Percentiles rank a stretch among this genome's conserved stretches.
Conservation (phyloP, 2,329 filamentous ascomycete genomes). For the Aspergillus ibericus region DNA sequence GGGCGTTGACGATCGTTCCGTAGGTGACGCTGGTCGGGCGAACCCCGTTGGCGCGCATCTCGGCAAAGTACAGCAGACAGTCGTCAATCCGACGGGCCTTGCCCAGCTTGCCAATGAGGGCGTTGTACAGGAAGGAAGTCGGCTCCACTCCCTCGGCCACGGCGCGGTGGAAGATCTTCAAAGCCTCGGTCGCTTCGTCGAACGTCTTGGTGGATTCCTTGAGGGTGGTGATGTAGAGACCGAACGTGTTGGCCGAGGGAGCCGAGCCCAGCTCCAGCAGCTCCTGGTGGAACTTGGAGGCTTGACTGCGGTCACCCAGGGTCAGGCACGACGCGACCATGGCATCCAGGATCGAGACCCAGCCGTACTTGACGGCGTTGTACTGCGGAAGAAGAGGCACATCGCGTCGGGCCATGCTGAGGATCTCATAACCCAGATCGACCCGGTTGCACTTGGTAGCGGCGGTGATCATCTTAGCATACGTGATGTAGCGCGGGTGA, state of each 20-base stretch:
- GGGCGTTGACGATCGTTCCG: slow-evolving; percentile 94
- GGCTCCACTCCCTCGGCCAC: slow-evolving; percentile 93
- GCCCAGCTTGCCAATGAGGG: slow-evolving; percentile 94
- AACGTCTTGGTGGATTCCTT: slow-evolving; percentile 98
- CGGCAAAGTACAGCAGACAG: slow-evolving; percentile 95
- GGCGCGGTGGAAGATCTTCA: slow-evolving; percentile 95
- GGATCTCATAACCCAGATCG: slow-evolving; percentile 79
- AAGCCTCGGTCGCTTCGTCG: slow-evolving; percentile 92
- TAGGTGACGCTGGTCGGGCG: slow-evolving; percentile 97
- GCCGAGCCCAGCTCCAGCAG: slow-evolving; percentile 85
- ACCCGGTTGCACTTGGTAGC: slow-evolving; percentile 83
- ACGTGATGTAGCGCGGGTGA: slow-evolving; percentile 93
- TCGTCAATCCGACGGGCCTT: slow-evolving; percentile 98
- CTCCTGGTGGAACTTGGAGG: slow-evolving; percentile 87
- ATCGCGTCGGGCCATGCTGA: slow-evolving; percentile 85
- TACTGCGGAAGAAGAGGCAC: slow-evolving; percentile 83
- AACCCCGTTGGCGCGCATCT: slow-evolving; percentile 91
- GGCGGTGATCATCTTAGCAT: slow-evolving; percentile 89
- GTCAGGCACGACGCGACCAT: slow-evolving; percentile 93
- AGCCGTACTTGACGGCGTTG: slow-evolving; percentile 85
- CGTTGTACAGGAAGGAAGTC: slow-evolving; percentile 96
- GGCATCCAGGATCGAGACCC: slow-evolving; percentile 92
- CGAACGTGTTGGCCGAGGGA: slow-evolving; percentile 95
- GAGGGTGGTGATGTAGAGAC: slow-evolving; percentile 97
- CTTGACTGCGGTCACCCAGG: slow-evolving; percentile 74